Percentiles rank a stretch among this genome's conserved stretches.
Evolutionary conservation across 1,139 yeast genomes (phyloP).

Genomic region (Magnusiomyces clavatus): DNA sequence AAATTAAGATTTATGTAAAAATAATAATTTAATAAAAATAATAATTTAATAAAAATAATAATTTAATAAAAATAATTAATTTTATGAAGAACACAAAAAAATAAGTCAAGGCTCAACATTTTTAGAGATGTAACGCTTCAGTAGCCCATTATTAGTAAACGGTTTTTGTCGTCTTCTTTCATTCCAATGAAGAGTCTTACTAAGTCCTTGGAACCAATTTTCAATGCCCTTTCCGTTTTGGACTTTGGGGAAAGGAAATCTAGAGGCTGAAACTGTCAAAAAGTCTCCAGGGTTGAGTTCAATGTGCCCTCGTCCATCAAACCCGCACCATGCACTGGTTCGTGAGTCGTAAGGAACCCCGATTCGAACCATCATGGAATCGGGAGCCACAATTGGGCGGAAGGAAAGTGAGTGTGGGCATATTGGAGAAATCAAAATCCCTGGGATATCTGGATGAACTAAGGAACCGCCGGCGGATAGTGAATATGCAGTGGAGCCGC

Average conservation of each 20-base stretch:
- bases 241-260: slow-evolving; percentile 73
- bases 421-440: slow-evolving; percentile 72
- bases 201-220: slow-evolving; percentile 44
- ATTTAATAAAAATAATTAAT: too few relatives aligned
- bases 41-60: too few relatives aligned
- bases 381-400: slow-evolving; percentile 74
- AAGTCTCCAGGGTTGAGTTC: slow-evolving; percentile 64
- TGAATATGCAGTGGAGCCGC: slow-evolving; percentile 89
- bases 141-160: neutral
- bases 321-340: slow-evolving; percentile 71
- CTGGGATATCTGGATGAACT: slow-evolving; percentile 79
- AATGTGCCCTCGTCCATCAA: slow-evolving; percentile 69
- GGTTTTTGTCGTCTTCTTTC: slow-evolving; percentile 39
- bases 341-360: slow-evolving; percentile 63
- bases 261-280: slow-evolving; percentile 61
- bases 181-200: slow-evolving; percentile 48
- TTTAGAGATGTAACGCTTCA: neutral
- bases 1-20: too few relatives aligned
- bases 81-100: neutral
- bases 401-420: slow-evolving; percentile 81
- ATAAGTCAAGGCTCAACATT: neutral
- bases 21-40: too few relatives aligned
- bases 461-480: slow-evolving; percentile 83
- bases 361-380: slow-evolving; percentile 55
- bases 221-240: slow-evolving; percentile 36